Evolutionary conservation across 805 yeast genomes (phyloP), one percentile per base, ranked within the genome.

Genomic region (Myxozyma geophila): DNA sequence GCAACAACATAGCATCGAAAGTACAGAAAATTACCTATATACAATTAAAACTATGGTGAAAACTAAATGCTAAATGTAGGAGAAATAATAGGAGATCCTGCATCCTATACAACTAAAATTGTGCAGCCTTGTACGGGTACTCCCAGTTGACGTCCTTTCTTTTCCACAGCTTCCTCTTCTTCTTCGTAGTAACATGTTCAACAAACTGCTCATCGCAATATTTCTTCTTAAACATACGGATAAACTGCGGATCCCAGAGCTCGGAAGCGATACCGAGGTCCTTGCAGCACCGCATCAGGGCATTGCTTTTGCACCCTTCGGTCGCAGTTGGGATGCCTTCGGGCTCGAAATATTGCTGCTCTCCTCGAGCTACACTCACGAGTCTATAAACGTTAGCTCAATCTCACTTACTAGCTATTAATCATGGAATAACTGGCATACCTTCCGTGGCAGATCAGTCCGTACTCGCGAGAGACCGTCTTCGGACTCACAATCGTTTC

Each of bases 191-290:
- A 23, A 87, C 85, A 75, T 91, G 93, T 71, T 92, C 97, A 19
- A 88, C 96, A 76, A 89, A 91, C 64, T 87, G 85, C 69, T 90
- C 92, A 62, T 88, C 92, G 75, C 98, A 91, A 69, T 83, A 72
- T 61, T 81, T 75, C 65, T 78, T 80, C 74, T 89, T 89, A 77
- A 87, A 89, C 52, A 74, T 71, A 70, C 89, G 83, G 67, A 95
- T 92, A 71, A 93, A 95, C 48, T 85, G 79, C 1, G 99, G 99
- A 74, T 95, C 99, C 99, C 99, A 95, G 56, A 95, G 81, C 74
- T 95, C 99, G 62, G 96, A 89, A 0, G 98, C 99, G 68, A 95
- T 88, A 4, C 98, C 98, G 71, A 95, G 81, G 77, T 95, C 99
- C 75, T 95, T 95, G 77, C 99, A 95, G 73, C 98, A 92, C 74